These are phyloP conservation scores for Spongospora subterranea DNA, from an alignment of 208 protist species.

Conservation along the genomic window DNA sequence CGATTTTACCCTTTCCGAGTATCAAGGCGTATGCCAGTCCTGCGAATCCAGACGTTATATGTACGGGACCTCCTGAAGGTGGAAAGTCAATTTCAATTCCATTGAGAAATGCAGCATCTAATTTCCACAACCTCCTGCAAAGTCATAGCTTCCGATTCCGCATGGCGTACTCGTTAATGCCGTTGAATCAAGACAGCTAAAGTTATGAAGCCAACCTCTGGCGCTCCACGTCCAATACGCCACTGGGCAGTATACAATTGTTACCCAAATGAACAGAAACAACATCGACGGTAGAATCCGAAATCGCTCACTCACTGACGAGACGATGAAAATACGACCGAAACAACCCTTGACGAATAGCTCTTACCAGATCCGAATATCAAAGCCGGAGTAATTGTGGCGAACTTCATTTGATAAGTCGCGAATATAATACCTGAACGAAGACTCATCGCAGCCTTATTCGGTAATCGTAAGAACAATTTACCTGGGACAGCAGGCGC, in stretches of 20 bases:
- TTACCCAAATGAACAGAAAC: not conserved
- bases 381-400: conserved; percentile 19
- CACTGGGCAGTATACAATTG: not conserved
- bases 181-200: not conserved
- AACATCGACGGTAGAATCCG: not conserved
- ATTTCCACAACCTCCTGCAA: not conserved
- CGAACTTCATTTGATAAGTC: conserved; percentile 30
- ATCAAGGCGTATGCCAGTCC: conserved; percentile 34
- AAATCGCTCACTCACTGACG: conserved; percentile 2
- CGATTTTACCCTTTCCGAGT: not conserved
- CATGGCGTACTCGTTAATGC: not conserved
- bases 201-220: not conserved
- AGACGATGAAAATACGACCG: not conserved
- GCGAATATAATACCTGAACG: not conserved
- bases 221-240: conserved; percentile 37
- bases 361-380: conserved; percentile 30
- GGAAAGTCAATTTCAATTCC: too few species aligned
- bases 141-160: conserved; percentile 41
- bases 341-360: not conserved
- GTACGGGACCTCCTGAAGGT: not conserved
- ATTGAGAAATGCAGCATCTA: not conserved
- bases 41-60: conserved; percentile 23
- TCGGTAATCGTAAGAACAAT: not conserved
- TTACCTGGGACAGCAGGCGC: conserved; percentile 4
- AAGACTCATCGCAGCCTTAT: not conserved